phyloP scores from a whole-genome alignment of 177 flowering plant genomes.

The Vitis hybrid region DNA sequence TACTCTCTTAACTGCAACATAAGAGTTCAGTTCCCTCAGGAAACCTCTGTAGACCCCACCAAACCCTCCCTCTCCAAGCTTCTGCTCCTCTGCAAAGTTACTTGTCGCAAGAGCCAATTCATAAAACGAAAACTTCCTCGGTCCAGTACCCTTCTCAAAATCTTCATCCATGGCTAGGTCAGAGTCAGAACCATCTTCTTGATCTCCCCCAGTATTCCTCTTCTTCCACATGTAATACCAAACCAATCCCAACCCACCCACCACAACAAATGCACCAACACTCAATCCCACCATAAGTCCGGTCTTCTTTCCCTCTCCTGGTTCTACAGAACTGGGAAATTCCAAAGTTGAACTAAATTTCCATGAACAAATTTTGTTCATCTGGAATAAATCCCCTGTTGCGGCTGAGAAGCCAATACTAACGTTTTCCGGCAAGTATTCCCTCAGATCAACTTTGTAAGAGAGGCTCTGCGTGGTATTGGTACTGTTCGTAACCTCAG shows the following conservation, averaged over 20 bases:
- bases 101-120: slow-evolving; percentile 21
- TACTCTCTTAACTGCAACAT: slow-evolving; percentile 22
- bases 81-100: slow-evolving; percentile 7
- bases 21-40: slow-evolving; percentile 4
- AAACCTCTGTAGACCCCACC: slow-evolving; percentile 25
- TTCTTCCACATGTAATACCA: slow-evolving; percentile 5
- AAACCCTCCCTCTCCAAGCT: slow-evolving; percentile 27
- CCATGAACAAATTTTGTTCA: slow-evolving; percentile 32
- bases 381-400: slow-evolving; percentile 9
- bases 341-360: slow-evolving; percentile 30
- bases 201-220: not conserved
- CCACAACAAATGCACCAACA: not conserved
- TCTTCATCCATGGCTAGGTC: slow-evolving; percentile 12
- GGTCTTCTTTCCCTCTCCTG: not conserved
- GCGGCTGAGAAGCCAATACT: slow-evolving; percentile 41
- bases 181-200: not conserved
- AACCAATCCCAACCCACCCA: slow-evolving; percentile 7
- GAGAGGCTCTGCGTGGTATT: no score
- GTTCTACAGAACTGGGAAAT: not conserved
- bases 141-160: slow-evolving; percentile 20
- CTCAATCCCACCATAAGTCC: slow-evolving; percentile 7
- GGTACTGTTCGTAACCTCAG: no score
- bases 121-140: slow-evolving; percentile 9
- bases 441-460: slow-evolving; percentile 23
- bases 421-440: slow-evolving; percentile 27